Base-by-base conservation (phyloP, 2,329 filamentous ascomycete genomes). In the Botrytis squamosa region DNA sequence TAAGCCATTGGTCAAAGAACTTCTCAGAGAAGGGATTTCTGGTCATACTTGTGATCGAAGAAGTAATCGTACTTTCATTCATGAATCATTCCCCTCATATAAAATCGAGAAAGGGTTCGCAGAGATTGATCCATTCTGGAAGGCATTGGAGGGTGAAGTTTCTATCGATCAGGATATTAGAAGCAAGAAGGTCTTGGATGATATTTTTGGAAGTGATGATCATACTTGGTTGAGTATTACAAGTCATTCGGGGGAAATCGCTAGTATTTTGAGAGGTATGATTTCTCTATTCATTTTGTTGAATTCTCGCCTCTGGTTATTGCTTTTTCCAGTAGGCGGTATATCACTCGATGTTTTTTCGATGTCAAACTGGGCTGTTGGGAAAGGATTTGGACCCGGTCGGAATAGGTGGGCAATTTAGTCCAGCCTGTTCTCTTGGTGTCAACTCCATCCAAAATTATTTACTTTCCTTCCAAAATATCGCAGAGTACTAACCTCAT, bases 41-140 rank as follows among this genome's bases (percentile, higher is more conserved):
- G 87, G 89, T 60, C 91, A 92, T 79, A 92, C 90, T 0, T 93
- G 91, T 80, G 89, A 93, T 81, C 85, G 87, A 44, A 85, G 91
- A 16, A 87, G 86, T 36, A 86, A 82, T 77, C 87, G 85, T 78
- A 84, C 85, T 0, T 85, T 85, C 74, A 89, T 93, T 75, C 81
- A 82, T 25, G 75, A 82, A 4, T 83, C 85, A 6, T 88, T 89
- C 67, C 89, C 89, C 0, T 79, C 76, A 8, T 90, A 86, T 78
- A 77, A 77, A 8, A 88, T 93, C 67, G 91, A 93, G 81, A 80
- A 82, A 1, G 88, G 88, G 0, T 92, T 93, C 77, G 80, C 84
- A 0, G 90, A 93, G 79, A 63, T 85, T 1, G 87, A 89, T 79
- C 80, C 83, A 44, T 81, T 86, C 40, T 88, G 86, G 86, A 81